Base-by-base conservation (phyloP, 2,329 filamentous ascomycete genomes). In the Dryadomyces sulphureus region DNA sequence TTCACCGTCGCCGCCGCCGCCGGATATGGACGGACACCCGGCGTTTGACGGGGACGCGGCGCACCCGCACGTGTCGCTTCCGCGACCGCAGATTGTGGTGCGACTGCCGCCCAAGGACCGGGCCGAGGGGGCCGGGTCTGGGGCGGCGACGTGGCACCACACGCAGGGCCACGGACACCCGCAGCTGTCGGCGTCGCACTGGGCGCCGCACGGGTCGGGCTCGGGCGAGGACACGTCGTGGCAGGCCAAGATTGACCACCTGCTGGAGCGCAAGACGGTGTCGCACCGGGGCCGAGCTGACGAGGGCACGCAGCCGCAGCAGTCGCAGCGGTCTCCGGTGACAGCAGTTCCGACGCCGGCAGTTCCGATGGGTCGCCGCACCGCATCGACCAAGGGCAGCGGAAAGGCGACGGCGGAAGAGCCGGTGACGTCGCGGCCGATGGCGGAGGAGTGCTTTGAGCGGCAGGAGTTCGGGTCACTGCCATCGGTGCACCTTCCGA, bases 221-320 rank as follows among this genome's bases (percentile, higher is more conserved):
- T 16, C 43, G 6, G 14, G 42, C 11, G 14, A 50, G 6, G 48
- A 44, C 27, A 36, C 40, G 4, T 49, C 48, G 2, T 55, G 88
- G 88, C 87, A 94, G 60, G 81, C 84, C 55, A 79, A 79, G 55
- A 88, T 95, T 60, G 88, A 94, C 60, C 80, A 73, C 40, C 70
- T 94, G 39, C 72, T 94, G 32, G 75, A 79, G 54, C 77, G 77
- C 35, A 88, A 83, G 58, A 70, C 77, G 6, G 57, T 62, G 7
- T 64, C 72, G 19, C 68, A 20, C 12, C 34, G n/a, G 21, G 21
- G 24, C 24, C n/a, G 36, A 8, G 7, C 38, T 3, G 45, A 46
- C 17, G 16, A 14, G 12, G 27, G 7, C n/a, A 9, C 38, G 12
- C 20, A 30, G 22, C 22, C 25, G 22, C 39, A 11, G 38, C 16